Evolutionary conservation across 768 basidiomycete genomes (phyloP).

Genomic region (Suillus decipiens): DNA sequence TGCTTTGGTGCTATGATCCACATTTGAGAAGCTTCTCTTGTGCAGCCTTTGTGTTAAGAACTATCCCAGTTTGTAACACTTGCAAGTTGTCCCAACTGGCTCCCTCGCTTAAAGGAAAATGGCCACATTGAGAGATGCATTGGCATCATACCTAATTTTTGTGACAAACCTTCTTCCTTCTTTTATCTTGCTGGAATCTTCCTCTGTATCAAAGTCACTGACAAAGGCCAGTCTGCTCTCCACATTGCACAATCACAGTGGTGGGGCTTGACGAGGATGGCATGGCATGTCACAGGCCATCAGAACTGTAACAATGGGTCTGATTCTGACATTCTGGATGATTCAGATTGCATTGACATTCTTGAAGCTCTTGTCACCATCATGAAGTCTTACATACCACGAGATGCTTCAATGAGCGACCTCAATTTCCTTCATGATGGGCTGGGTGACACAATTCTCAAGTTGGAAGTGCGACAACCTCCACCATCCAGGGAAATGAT

Average conservation of each 20-base stretch:
- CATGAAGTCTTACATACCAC: neutral
- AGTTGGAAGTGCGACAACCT: neutral
- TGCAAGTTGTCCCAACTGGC: neutral
- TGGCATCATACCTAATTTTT: neutral
- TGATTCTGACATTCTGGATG: neutral
- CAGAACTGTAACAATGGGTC: too few species aligned
- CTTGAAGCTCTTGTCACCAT: neutral
- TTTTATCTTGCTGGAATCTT: neutral
- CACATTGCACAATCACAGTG: neutral
- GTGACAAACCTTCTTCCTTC: neutral
- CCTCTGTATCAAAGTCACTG: neutral
- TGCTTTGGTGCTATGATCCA: too few species aligned
- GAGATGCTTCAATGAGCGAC: neutral
- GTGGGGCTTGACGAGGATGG: neutral
- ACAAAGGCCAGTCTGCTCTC: too few species aligned
- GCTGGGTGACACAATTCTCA: rapidly evolving
- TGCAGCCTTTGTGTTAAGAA: too few species aligned
- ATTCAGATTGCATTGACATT: neutral
- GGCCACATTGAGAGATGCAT: neutral
- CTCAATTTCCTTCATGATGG: neutral
- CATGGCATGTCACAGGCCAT: neutral
- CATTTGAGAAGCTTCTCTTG: too few species aligned
- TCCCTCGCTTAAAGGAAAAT: neutral
- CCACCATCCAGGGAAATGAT: neutral
- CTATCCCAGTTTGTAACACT: too few species aligned